Percentiles rank a stretch among this genome's conserved stretches.
Evolutionary conservation across 768 basidiomycete genomes (phyloP).

Genomic region (Suillus clintonianus): DNA sequence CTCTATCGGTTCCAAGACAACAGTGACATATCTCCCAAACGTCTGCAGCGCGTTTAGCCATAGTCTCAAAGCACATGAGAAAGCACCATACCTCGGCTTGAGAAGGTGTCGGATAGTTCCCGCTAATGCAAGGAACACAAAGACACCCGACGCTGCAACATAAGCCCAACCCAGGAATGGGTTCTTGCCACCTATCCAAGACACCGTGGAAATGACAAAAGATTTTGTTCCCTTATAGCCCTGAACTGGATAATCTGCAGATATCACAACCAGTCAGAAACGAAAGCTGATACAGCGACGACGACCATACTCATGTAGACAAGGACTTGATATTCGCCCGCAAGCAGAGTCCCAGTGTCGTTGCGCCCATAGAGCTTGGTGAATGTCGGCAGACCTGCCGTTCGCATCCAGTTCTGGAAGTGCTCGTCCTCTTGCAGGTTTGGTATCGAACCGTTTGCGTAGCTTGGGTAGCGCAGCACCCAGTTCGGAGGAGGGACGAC

Average conservation of each 20-base stretch:
- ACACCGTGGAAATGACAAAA: slow-evolving; percentile 94
- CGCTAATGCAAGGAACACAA: slow-evolving; percentile 82
- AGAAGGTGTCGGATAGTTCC: slow-evolving; percentile 92
- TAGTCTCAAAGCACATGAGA: not conserved
- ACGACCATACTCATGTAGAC: slow-evolving; percentile 77
- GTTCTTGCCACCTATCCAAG: slow-evolving; percentile 99
- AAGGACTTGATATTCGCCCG: slow-evolving; percentile 75
- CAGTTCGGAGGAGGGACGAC: slow-evolving; percentile 96
- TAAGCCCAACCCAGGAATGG: slow-evolving; percentile 99
- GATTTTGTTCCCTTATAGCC: slow-evolving; percentile 95
- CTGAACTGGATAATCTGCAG: slow-evolving; percentile 86
- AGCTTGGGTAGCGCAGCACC: slow-evolving; percentile 71
- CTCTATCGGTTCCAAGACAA: slow-evolving; percentile 77
- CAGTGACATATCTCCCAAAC: slow-evolving; percentile 83
- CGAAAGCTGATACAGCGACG: not conserved
- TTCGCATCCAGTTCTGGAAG: slow-evolving; percentile 99
- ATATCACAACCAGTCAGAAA: slow-evolving; percentile 7
- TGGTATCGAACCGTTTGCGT: slow-evolving; percentile 68
- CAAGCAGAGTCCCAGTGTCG: slow-evolving; percentile 67
- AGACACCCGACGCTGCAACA: slow-evolving; percentile 83
- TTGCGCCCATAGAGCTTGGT: slow-evolving; percentile 94
- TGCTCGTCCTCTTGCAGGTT: slow-evolving; percentile 79
- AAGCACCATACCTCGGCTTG: slow-evolving; percentile 73
- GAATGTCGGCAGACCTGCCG: slow-evolving; percentile 95
- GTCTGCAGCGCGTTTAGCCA: slow-evolving; percentile 43